A percentile compares a stretch with the other conserved stretches of the same genome.
Conservation (phyloP, 257 asterid genomes). For the Solanum phureja region DNA sequence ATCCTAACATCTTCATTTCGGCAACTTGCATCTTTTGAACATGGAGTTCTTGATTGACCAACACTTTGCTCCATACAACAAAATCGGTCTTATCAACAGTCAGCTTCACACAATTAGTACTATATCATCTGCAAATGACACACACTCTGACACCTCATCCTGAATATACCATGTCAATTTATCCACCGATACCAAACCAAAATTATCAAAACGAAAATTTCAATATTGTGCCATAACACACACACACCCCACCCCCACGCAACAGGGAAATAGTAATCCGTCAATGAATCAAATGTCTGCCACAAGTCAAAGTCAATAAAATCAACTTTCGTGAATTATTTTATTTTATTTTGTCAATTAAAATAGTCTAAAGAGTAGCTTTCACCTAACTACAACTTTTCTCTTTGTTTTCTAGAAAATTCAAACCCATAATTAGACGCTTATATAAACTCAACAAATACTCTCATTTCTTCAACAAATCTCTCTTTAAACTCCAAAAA, state of each 20-base stretch:
- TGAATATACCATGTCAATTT: too few species aligned
- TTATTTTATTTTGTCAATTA: neutral
- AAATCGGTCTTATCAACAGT: too few species aligned
- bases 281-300: neutral
- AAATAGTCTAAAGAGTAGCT: neutral
- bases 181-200: neutral
- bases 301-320: neutral
- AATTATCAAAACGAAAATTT: neutral
- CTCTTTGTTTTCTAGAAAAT: too few species aligned
- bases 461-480: too few species aligned
- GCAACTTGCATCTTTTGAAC: neutral
- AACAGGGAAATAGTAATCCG: neutral
- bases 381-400: too few species aligned
- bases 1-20: neutral
- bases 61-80: accelerated
- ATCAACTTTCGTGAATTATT: neutral
- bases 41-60: too few species aligned
- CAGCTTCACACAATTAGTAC: accelerated
- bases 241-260: neutral
- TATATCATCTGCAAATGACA: too few species aligned
- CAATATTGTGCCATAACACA: neutral
- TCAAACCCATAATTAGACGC: too few species aligned
- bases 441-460: too few species aligned
- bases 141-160: accelerated
- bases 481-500: too few species aligned